Evolutionary conservation across 805 yeast genomes (phyloP).

Genomic region (Kodamaea sagamina): DNA sequence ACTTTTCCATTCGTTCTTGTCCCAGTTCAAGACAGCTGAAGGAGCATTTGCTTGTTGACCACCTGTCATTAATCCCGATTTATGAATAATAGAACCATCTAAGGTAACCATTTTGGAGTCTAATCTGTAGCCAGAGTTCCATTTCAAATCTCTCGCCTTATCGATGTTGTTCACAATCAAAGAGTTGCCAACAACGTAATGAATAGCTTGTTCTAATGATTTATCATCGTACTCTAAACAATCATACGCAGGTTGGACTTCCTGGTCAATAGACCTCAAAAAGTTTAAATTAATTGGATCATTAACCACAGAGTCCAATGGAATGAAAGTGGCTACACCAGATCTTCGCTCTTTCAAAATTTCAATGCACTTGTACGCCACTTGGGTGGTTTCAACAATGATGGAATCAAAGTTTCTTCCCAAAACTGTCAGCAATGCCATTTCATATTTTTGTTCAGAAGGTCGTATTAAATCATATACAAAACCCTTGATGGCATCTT

Average conservation of each 20-base stretch:
- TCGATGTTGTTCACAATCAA: slow-evolving; percentile 72
- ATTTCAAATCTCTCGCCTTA: slow-evolving; percentile 69
- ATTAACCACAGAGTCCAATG: slow-evolving; percentile 69
- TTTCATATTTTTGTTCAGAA: slow-evolving; percentile 65
- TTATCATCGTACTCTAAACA: slow-evolving; percentile 66
- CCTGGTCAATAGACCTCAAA: slow-evolving; percentile 53
- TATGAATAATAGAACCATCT: slow-evolving; percentile 83
- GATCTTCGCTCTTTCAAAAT: slow-evolving; percentile 81
- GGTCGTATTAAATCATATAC: slow-evolving; percentile 81
- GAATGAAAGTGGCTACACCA: slow-evolving; percentile 86
- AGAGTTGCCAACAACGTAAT: slow-evolving; percentile 76
- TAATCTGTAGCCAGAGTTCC: slow-evolving; percentile 48
- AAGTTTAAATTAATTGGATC: slow-evolving; percentile 54
- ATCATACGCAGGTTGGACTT: slow-evolving; percentile 72
- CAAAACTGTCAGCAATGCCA: slow-evolving; percentile 72
- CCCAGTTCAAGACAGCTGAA: slow-evolving; percentile 59
- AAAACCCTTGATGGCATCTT: slow-evolving; percentile 73
- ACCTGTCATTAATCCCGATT: slow-evolving; percentile 91
- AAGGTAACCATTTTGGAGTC: slow-evolving; percentile 69
- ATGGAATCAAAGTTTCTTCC: slow-evolving; percentile 83
- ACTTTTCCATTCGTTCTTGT: slow-evolving; percentile 61
- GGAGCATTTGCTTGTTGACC: slow-evolving; percentile 58
- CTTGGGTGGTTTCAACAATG: slow-evolving; percentile 69
- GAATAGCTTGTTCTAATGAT: slow-evolving; percentile 71
- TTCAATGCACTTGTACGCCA: slow-evolving; percentile 75